A percentile compares a stretch with the other conserved stretches of the same genome.
These are phyloP conservation scores for Viola odorata DNA, from an alignment of 345 rosid species.

Conservation along the genomic window DNA sequence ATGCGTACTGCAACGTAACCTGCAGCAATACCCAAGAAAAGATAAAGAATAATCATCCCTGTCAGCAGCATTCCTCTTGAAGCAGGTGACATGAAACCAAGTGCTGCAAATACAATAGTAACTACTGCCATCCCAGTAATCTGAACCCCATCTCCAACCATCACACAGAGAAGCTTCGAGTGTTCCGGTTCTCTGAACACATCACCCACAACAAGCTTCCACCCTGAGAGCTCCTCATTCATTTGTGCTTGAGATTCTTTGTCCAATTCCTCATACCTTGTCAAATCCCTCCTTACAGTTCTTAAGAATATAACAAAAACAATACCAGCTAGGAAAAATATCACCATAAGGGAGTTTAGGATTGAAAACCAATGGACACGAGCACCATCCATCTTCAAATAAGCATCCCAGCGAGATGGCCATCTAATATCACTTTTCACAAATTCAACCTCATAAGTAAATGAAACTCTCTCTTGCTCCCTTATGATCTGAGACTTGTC, in stretches of 20 bases:
- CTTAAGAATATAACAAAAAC: slow-evolving; percentile 75
- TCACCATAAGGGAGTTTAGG: slow-evolving; percentile 72
- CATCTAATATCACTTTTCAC: slow-evolving; percentile 65
- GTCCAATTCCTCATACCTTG: slow-evolving; percentile 75
- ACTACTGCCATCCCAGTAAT: slow-evolving; percentile 78
- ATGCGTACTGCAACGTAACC: slow-evolving; percentile 67
- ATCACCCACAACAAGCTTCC: slow-evolving; percentile 91
- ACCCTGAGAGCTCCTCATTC: slow-evolving; percentile 84
- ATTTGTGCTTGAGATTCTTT: slow-evolving; percentile 83
- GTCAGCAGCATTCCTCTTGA: slow-evolving; percentile 84
- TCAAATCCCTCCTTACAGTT: slow-evolving; percentile 81
- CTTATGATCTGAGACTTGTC: slow-evolving; percentile 78
- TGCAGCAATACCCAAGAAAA: slow-evolving; percentile 64
- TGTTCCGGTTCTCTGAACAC: slow-evolving; percentile 76
- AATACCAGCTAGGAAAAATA: slow-evolving; percentile 68
- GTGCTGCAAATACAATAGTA: slow-evolving; percentile 69
- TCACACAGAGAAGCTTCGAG: slow-evolving; percentile 64
- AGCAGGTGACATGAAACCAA: slow-evolving; percentile 83
- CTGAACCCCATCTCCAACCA: slow-evolving; percentile 74
- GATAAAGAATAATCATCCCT: slow-evolving; percentile 75
- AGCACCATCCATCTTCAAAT: slow-evolving; percentile 84
- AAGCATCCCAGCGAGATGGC: slow-evolving; percentile 92
- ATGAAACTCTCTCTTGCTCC: slow-evolving; percentile 61
- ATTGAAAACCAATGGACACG: slow-evolving; percentile 87
- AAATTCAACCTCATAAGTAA: slow-evolving; percentile 78